Base-by-base conservation (phyloP, 768 basidiomycete species). In the Cubamyces sp. region DNA sequence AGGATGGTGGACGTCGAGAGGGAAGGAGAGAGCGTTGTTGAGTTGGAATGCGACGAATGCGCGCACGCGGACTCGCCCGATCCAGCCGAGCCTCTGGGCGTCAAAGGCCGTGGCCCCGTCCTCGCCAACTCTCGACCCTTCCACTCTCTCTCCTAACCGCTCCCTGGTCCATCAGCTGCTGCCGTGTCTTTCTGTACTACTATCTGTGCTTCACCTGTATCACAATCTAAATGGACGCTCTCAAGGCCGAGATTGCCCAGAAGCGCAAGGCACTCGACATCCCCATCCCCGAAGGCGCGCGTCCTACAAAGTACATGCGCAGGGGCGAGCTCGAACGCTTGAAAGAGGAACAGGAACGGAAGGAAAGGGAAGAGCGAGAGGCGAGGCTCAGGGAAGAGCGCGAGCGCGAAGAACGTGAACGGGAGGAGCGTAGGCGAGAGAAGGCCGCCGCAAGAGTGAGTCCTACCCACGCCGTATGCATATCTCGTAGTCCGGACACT, bases 291-390 rank as follows among this genome's bases (percentile, higher is more conserved):
- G 21, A 66, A 6, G 62, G 71, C 43, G 68, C 71, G n/a, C 78
- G 87, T 6, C 84, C 89, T 0, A 83, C 79, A 21, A 97, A 98
- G 77, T 98, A 98, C 74, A 84, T 97, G 85, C 87, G 91, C 42
- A 83, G 90, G 65, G 92, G 91, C 18, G 96, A 98, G n/a, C 75
- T 97, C 15, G 95, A 98, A 66, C 84, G 83, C 21, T 71, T 92
- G 42, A 82, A 79, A 64, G 82, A 75, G 45, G 81, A 83, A 53
- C 73, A 79, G 59, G 75, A 78, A 42, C 70, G 75, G 28, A 79
- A 78, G 60, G 74, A 74, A 50, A 71, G 66, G 56, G 76, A 80
- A 70, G 77, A 78, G 66, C 71, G 68, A 67, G 64, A 60, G 64
- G 65, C 39, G 65, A 71, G 46, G 70, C 71, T 66, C 67, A 68